A percentile compares a stretch with the other conserved stretches of the same genome.
phyloP scores from a whole-genome alignment of 2,329 filamentous ascomycete genomes.

The Cucurbitaria berberidis region DNA sequence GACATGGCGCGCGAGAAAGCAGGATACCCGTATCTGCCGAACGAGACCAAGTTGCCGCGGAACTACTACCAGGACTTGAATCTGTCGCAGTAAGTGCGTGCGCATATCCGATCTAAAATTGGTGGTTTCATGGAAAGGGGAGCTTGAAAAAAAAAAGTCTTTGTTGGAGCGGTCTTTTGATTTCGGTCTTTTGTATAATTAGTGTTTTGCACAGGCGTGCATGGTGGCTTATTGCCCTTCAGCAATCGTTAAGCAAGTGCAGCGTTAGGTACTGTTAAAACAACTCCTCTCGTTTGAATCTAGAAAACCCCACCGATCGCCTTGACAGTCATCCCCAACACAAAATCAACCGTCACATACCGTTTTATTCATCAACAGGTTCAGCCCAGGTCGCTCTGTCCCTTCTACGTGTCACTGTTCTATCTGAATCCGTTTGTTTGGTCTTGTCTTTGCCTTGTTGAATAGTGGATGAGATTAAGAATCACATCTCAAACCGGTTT shows the following conservation, averaged over 20 bases:
- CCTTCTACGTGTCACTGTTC: no score
- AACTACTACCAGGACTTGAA: slow-evolving; percentile 1
- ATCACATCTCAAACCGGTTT: no score
- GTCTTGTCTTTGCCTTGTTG: no score
- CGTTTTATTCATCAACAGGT: no score
- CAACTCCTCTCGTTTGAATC: no score
- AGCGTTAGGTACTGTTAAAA: not conserved
- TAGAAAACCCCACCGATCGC: no score
- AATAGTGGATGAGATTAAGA: no score
- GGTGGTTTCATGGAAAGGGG: not conserved
- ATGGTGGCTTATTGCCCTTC: not conserved
- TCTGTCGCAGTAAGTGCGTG: not conserved
- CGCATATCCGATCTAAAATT: not conserved
- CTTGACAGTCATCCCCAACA: no score
- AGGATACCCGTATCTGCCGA: slow-evolving; percentile 62
- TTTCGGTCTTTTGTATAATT: not conserved
- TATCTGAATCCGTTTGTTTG: no score
- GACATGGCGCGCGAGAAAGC: slow-evolving; percentile 74
- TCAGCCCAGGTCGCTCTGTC: no score
- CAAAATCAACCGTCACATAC: no score
- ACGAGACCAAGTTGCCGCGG: slow-evolving; percentile 66
- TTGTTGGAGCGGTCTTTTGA: not conserved
- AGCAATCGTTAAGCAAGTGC: not conserved
- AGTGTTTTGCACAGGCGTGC: not conserved
- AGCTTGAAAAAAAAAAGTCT: not conserved